Evolutionary conservation across 75 land plant species (phyloP), one percentile per base, ranked within the genome.

Genomic region (Picea glauca): DNA sequence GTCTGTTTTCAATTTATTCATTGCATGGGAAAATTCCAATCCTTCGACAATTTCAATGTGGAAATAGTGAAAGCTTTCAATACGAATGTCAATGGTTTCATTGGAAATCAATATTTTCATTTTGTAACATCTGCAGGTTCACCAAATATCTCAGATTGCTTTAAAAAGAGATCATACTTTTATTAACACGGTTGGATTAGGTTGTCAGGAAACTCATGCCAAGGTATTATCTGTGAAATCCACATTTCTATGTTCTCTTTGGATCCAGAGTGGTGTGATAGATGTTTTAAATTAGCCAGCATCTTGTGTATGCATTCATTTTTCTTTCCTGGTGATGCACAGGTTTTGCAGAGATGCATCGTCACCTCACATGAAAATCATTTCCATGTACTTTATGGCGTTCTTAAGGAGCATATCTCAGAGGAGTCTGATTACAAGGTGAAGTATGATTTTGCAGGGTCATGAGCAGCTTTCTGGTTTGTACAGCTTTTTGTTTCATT

Each of bases 61-160:
- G 35, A 7, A 35, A 66, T 66, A 17, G 35, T 33, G 17, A 66
- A 66, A 66, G 17, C 43, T 20, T 66, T 33, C 8, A 6, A 66
- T 3, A 17, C n/a, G 56, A 70, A 70, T 18, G 26, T 43, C 43
- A 70, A n/a, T 46, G 13, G 43, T 40, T n/a, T 70, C 74, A 43
- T 12, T 46, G 9, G 40, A 38, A 38, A 35, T 40, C 11, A 9
- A 70, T 43, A n/a, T 17, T 18, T 6, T 43, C 6, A 66, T 70
- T 20, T 8, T 70, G 26, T 70, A 43, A 70, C 76, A 35, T 26
- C 73, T 50, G 75, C 76, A 94, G 96, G 91, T 94, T 72, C 86
- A 86, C 6, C 81, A 89, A 70, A 81, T 92, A 40, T 87, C 92
- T 43, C 92, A 94, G 62, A 81, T 94, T 78, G 96, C 91, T 72